Evolutionary conservation across 1,284 basidiomycete species (phyloP), one percentile per base, ranked within the genome.

Genomic region (Xerocomus minutiporus): DNA sequence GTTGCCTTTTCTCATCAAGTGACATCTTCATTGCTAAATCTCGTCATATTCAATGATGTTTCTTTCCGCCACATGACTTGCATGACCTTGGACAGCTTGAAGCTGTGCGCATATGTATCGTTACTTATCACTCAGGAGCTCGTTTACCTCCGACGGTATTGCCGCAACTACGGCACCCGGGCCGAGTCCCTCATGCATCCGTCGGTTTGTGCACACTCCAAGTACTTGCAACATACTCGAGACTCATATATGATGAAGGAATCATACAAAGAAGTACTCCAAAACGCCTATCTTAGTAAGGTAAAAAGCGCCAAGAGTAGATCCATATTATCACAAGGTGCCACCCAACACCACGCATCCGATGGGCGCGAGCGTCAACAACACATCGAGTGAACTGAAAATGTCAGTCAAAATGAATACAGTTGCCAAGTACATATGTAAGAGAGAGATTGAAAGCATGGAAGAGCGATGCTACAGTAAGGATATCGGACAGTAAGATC

Each of bases 401-500:
- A 36, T 1, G 42, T 57, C 44, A 43, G 48, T 47, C 28, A 7
- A 40, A 31, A 34, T 46, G 48, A 52, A 41, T 59, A 63, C 48
- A 59, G 34, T 35, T 39, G 38, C 23, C 26, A 42, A 31, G 40
- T 23, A 34, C 31, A 44, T 32, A 46, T 46, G 45, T 46, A 46
- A 17, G 45, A 41, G 12, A 9, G 23, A 36, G 32, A 39, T 35
- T 8, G 42, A 26, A 28, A 40, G 41, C 55, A 46, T 55, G 40
- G 15, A 15, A 47, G 34, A 48, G 35, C 20, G 17, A 46, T 60
- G 42, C 50, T 65, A 66, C 57, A 58, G 23, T 64, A 55, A 12
- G 63, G 61, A 64, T 67, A 66, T 60, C 50, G 9, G 7, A 29
- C 20, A 29, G 45, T 34, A n/a, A 48, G 46, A 52, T 55, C 31